Evolutionary conservation across 495 filamentous ascomycete species (phyloP), one percentile per base, ranked within the genome.

Genomic region (Ramalina intermedia): DNA sequence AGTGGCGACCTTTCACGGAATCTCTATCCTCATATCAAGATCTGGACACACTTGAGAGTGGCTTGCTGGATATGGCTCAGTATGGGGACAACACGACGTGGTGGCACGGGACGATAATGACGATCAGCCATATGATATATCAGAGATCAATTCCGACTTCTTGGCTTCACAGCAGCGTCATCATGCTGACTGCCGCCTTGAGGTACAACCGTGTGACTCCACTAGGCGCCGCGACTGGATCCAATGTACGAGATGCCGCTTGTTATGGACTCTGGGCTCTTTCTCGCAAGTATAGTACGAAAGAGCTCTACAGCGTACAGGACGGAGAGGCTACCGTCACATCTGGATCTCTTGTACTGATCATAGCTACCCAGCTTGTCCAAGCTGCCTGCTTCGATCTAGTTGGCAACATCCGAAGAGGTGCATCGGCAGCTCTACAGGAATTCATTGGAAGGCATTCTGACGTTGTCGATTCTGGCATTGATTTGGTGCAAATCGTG

Each of bases 251-350:
- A 46, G 91, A 99, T 68, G 93, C 93, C 4, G 85, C 91, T 2
- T 93, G 86, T 61, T 96, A 96, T 58, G 91, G 91, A 26, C 81
- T 94, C 24, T 99, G 91, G 91, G 79, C 88, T 1, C 63, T 96
- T 11, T 88, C 88, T 39, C 73, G 91, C 50, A 80, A 87, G 42
- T 99, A 96, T 54, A 81, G 75, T 1, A 95, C 90, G 0, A 55
- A 68, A 1, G 88, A 95, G 56, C 68, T 68, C 29, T 54, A 57
- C 13, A 58, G 59, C 3, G 44, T 62, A 11, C 58, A 33, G 29
- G 12, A 3, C 60, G 17, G 54, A 59, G 0, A 53, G 58, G n/a
- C 36, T 39, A 11, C 58, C 58, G 39, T 55, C 60, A 50, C 60
- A 58, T 21, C 69, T 44, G 46, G 48, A 3, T 78, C 77, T 12